phyloP scores from a whole-genome alignment of 2,329 filamentous ascomycete species.

The Exophiala bonariae region DNA sequence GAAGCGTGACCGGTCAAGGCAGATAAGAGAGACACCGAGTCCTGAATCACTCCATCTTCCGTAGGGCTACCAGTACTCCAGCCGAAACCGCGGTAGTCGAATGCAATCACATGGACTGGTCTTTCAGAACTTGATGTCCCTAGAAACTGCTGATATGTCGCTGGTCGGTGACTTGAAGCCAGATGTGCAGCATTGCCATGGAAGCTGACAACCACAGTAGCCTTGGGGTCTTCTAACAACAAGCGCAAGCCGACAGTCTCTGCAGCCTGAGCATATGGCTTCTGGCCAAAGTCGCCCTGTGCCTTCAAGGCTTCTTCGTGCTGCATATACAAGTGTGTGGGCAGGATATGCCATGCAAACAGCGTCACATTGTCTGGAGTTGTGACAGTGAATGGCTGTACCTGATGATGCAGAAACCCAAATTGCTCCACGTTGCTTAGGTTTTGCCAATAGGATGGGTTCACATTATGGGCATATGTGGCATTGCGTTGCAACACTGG shows the following conservation, averaged over 20 bases:
- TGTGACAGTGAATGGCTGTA: conserved; percentile 76
- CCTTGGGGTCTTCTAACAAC: conserved; percentile 50
- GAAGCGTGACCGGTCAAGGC: conserved; percentile 49
- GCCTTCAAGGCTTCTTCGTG: conserved; percentile 62
- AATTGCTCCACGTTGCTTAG: conserved; percentile 30
- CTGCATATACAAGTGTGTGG: conserved; percentile 71
- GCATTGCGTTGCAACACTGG: conserved; percentile 78
- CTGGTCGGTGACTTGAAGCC: conserved; percentile 73
- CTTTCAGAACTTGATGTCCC: conserved; percentile 64
- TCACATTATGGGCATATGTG: conserved; percentile 79
- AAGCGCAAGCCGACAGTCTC: conserved; percentile 52
- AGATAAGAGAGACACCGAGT: conserved; percentile 71
- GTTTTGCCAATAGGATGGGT: conserved; percentile 70
- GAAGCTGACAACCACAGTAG: conserved; percentile 57
- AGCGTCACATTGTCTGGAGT: conserved; percentile 75
- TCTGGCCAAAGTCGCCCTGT: conserved; percentile 27
- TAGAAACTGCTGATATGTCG: conserved; percentile 75
- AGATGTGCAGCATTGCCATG: conserved; percentile 79
- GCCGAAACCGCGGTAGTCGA: conserved; percentile 71
- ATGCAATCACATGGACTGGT: conserved; percentile 73
- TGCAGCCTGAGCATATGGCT: conserved; percentile 42
- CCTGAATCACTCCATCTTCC: conserved; percentile 77
- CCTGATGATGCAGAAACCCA: conserved; percentile 54
- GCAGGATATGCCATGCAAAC: conserved; percentile 89
- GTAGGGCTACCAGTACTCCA: conserved; percentile 69